Evolutionary conservation across 257 asterid genomes (phyloP).

Genomic region (Solanum arcanum): DNA sequence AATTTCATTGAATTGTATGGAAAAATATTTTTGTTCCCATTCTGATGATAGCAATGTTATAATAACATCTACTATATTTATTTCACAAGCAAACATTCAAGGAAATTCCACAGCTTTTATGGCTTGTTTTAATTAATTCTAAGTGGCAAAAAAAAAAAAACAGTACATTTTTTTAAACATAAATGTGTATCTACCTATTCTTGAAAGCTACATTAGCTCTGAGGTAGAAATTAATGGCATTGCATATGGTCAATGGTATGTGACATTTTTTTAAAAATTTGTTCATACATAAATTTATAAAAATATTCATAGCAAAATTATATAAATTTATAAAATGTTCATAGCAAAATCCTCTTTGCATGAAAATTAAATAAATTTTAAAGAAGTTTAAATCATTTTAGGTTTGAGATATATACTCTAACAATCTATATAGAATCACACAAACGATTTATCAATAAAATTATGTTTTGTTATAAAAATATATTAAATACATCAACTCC

Average conservation of each 20-base stretch:
- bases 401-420: no score
- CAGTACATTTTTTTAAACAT: neutral
- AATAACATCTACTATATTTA: neutral
- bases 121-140: neutral
- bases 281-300: no score
- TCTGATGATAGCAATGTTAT: neutral
- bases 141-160: neutral
- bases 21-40: neutral
- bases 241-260: neutral
- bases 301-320: no score
- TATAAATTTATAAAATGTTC: no score
- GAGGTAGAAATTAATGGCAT: neutral
- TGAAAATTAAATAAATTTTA: no score
- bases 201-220: neutral
- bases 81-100: neutral
- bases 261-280: neutral
- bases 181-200: neutral
- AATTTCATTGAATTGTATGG: neutral
- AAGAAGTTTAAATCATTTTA: accelerated
- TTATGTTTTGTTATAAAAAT: no score
- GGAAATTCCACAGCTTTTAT: neutral
- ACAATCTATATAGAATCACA: no score
- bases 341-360: no score
- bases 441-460: no score
- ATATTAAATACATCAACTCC: neutral